These are phyloP conservation scores for Bretschneidera sinensis DNA, from an alignment of 345 rosid genomes.

Conservation along the genomic window DNA sequence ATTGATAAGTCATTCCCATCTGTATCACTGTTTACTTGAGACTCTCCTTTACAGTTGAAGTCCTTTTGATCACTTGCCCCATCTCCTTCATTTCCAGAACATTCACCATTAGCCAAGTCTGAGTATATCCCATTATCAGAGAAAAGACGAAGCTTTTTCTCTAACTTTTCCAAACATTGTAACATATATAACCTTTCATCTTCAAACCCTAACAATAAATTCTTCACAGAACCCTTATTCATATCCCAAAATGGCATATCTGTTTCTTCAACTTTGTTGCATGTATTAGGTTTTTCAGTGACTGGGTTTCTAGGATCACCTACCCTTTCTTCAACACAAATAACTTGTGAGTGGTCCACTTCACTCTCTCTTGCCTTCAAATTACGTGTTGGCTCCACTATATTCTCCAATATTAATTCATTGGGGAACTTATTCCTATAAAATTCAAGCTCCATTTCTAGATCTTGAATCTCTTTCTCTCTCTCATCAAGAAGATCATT, in stretches of 20 bases:
- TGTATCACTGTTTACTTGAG: constrained; percentile 8
- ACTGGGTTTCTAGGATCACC: background rate
- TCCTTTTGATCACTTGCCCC: no score
- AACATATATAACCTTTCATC: constrained; percentile 46
- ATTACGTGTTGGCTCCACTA: constrained; percentile 6
- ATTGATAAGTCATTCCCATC: constrained; percentile 12
- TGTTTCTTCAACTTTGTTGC: background rate
- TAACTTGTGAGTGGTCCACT: constrained; percentile 11
- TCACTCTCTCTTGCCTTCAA: constrained; percentile 13
- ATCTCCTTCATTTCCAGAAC: constrained; percentile 17
- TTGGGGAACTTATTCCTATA: constrained; percentile 43
- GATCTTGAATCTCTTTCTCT: constrained; percentile 83
- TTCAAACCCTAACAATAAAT: constrained; percentile 34
- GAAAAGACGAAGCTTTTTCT: constrained; percentile 29
- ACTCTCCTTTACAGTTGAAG: no score
- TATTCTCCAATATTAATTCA: constrained; percentile 22
- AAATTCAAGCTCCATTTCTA: constrained; percentile 74
- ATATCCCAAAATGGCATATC: background rate
- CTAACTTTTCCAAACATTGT: constrained; percentile 42
- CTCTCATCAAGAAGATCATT: constrained; percentile 73
- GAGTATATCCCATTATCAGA: constrained; percentile 22
- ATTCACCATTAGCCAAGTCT: constrained; percentile 11
- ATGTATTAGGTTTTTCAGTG: background rate
- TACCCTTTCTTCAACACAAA: background rate
- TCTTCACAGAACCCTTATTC: constrained; percentile 7